Evolutionary conservation across 2,329 filamentous ascomycete genomes (phyloP).

Genomic region (Eutypella sp.): DNA sequence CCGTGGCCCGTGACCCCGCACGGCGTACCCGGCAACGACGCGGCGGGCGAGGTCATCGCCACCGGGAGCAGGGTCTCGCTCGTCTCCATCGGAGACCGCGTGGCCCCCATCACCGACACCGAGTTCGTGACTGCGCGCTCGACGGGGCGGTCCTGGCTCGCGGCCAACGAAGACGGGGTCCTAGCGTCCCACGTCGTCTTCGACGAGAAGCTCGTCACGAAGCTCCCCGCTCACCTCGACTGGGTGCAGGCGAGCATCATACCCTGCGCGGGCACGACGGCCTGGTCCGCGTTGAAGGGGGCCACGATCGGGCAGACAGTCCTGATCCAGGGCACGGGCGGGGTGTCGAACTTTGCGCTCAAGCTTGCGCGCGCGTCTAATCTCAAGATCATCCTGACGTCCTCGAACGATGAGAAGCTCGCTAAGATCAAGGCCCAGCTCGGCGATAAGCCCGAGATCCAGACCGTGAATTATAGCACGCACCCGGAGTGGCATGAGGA

Average conservation of each 20-base stretch:
- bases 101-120: slow-evolving; percentile 33
- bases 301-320: slow-evolving; percentile 33
- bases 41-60: slow-evolving; percentile 34
- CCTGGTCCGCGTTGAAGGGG: slow-evolving; percentile 39
- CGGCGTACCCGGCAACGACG: slow-evolving; percentile 34
- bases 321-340: slow-evolving; percentile 38
- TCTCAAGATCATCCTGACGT: slow-evolving; percentile 31
- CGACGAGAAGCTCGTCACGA: slow-evolving; percentile 31
- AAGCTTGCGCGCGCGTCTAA: slow-evolving; percentile 29
- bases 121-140: slow-evolving; percentile 34
- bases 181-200: slow-evolving; percentile 37
- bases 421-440: slow-evolving; percentile 17
- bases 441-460: slow-evolving; percentile 17
- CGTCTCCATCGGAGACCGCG: slow-evolving; percentile 31
- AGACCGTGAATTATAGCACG: slow-evolving; percentile 28
- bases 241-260: slow-evolving; percentile 33
- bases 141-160: slow-evolving; percentile 34
- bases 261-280: slow-evolving; percentile 40
- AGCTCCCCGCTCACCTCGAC: slow-evolving; percentile 8
- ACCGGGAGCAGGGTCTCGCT: slow-evolving; percentile 29
- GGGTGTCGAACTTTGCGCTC: slow-evolving; percentile 30
- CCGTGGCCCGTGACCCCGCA: slow-evolving; percentile 32
- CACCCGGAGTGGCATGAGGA: slow-evolving; percentile 27
- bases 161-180: slow-evolving; percentile 38
- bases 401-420: slow-evolving; percentile 32